Evolutionary conservation across 2,329 filamentous ascomycete species (phyloP).

Genomic region (Sporothrix globosa): DNA sequence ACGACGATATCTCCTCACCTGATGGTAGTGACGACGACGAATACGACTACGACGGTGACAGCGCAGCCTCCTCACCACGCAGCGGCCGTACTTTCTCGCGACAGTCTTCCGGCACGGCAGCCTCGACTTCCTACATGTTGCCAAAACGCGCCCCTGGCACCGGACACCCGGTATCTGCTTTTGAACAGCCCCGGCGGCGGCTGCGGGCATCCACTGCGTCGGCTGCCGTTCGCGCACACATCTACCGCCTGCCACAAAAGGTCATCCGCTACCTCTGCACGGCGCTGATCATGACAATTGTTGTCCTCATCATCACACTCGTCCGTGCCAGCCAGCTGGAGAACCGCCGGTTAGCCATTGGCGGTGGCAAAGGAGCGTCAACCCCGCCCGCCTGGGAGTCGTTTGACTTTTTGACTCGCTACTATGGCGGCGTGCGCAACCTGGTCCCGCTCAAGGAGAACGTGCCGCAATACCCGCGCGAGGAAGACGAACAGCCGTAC

Average conservation of each 20-base stretch:
- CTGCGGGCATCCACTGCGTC: constrained; percentile 21
- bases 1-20: constrained; percentile 53
- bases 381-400: constrained; percentile 78
- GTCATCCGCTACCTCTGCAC: constrained; percentile 79
- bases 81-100: constrained; percentile 54
- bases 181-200: constrained; percentile 35
- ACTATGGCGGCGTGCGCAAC: constrained; percentile 83
- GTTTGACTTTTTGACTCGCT: constrained; percentile 83
- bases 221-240: constrained; percentile 42
- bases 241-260: constrained; percentile 70
- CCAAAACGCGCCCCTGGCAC: constrained; percentile 46
- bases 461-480: constrained; percentile 76
- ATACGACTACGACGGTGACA: constrained; percentile 41
- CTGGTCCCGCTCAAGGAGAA: constrained; percentile 69
- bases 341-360: constrained; percentile 62
- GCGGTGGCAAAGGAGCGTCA: constrained; percentile 61
- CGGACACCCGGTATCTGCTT: constrained; percentile 32
- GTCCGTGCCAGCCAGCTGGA: constrained; percentile 73
- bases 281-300: constrained; percentile 66
- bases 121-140: constrained; percentile 51
- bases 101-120: constrained; percentile 51
- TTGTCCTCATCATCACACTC: constrained; percentile 77
- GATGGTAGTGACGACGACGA: constrained; percentile 47
- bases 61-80: constrained; percentile 47
- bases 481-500: constrained; percentile 60